Base-by-base conservation (phyloP, 2,329 filamentous ascomycete genomes). In the Alternaria arbusti region DNA sequence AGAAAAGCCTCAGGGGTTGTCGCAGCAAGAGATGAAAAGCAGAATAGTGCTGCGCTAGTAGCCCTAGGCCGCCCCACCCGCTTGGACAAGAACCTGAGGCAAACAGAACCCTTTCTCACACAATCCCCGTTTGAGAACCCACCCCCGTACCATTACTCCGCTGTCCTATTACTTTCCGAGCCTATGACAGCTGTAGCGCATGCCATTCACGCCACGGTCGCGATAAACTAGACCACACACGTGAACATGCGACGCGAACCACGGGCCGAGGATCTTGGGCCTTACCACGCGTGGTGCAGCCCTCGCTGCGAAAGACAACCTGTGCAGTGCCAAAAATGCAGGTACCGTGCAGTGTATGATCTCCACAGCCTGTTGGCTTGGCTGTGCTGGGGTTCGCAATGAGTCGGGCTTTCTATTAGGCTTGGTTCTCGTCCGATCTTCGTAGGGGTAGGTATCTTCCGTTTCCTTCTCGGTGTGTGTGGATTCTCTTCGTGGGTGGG, bases 151-250 rank as follows among this genome's bases (percentile, higher is more conserved):
- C 28, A 52, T 36, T 52, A 40, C 20, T 32, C 40, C 25, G 26
- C 57, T 17, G 40, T 46, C 26, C 8, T 32, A 25, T 30, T 3
- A 22, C 4, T 5, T 13, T 4, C 6, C 4, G 17, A 4, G 11
- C 57, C 25, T 54, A 59, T 54, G 26, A 54, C 26, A 59, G 49
- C 40, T 47, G 49, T 36, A 59, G 57, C 57, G 57, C 57, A 54
- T 46, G 49, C n/a, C 22, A 22, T 15, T 15, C 23, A 12, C 20
- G 26, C 13, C 57, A 25, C 49, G 36, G 10, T n/a, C 30, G 36
- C 30, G 30, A 23, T 46, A 28, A 22, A 20, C 57, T 45, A 25
- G n/a, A n/a, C 40, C 25, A 7, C 26, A 44, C 40, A 11, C 7
- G 49, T 12, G 20, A 40, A n/a, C 22, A 32, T 59, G 49, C 49